phyloP scores from a whole-genome alignment of 169 alveolate genomes.

The Eimeria maxima region DNA sequence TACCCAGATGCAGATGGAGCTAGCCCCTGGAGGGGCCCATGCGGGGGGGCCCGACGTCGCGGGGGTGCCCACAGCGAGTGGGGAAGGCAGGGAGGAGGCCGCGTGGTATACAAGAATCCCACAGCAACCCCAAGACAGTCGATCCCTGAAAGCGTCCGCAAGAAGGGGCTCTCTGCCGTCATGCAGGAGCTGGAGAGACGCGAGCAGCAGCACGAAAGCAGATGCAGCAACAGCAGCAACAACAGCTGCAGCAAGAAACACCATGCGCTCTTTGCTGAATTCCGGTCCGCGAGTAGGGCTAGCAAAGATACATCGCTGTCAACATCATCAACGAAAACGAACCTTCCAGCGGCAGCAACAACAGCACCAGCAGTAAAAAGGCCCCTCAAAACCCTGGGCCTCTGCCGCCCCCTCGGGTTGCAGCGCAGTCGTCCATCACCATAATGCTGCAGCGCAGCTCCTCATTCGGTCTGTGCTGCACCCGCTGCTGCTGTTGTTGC shows the following conservation, averaged over 20 bases:
- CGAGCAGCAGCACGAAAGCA: slow-evolving; percentile 45
- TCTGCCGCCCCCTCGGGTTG: slow-evolving; percentile 38
- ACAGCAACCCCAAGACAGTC: not conserved
- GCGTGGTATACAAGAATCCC: slow-evolving; percentile 16
- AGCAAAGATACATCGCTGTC: not conserved
- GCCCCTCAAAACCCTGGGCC: slow-evolving; percentile 33
- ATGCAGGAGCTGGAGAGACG: slow-evolving; percentile 51
- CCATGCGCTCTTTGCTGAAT: slow-evolving; percentile 41
- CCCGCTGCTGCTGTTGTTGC: not conserved
- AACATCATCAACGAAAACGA: not conserved
- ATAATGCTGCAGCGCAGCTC: not conserved
- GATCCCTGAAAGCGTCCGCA: slow-evolving; percentile 41
- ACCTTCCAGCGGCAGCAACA: slow-evolving; percentile 1
- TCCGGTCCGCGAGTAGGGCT: not conserved
- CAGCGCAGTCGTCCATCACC: slow-evolving; percentile 53
- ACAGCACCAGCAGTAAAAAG: not conserved
- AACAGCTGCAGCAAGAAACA: slow-evolving; percentile 30
- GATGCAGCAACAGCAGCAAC: slow-evolving; percentile 24
- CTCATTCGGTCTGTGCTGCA: not conserved
- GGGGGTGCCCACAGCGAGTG: not conserved
- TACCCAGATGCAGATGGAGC: not conserved
- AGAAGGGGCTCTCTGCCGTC: slow-evolving; percentile 41
- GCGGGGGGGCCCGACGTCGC: not conserved
- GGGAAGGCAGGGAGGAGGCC: slow-evolving; percentile 6
- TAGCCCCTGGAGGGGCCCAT: not conserved